phyloP scores from a whole-genome alignment of 208 protist species.

The Trypanosoma caninum region DNA sequence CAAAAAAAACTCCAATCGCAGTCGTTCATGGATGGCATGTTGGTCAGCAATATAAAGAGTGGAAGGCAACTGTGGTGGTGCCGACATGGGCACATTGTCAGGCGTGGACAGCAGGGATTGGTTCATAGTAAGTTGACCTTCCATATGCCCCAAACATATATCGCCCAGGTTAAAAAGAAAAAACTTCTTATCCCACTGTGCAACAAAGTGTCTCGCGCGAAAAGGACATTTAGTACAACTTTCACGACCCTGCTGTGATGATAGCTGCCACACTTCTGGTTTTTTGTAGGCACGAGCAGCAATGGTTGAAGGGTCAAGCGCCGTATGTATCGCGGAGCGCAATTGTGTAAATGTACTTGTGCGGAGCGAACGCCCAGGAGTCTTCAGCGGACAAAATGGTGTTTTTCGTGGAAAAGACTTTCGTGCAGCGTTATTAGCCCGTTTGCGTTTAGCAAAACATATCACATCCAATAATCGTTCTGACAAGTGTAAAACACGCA shows the following conservation, averaged over 20 bases:
- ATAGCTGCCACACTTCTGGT: conserved; percentile 8
- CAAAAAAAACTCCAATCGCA: conserved; percentile 71
- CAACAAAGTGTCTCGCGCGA: conserved; percentile 15
- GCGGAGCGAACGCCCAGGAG: background rate
- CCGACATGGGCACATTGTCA: too few species aligned
- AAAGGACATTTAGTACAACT: conserved; percentile 4
- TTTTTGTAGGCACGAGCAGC: background rate
- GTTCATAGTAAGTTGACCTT: too few species aligned
- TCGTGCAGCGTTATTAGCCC: background rate
- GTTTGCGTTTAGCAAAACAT: background rate
- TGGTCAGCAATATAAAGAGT: conserved; percentile 46
- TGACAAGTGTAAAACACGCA: conserved; percentile 11
- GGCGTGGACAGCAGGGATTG: too few species aligned
- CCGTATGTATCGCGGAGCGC: conserved; percentile 1
- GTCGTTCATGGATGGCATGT: conserved; percentile 76
- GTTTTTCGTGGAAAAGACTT: conserved; percentile 3
- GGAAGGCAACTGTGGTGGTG: background rate
- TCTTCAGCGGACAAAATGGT: conserved; percentile 19
- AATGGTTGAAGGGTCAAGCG: conserved; percentile 8
- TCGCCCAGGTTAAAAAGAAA: conserved; percentile 14
- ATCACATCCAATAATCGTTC: background rate
- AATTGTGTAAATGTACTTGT: conserved; percentile 8
- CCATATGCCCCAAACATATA: background rate
- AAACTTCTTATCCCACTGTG: conserved; percentile 27
- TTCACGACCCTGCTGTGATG: background rate